Percentiles rank a stretch among this genome's conserved stretches.
Evolutionary conservation across 164 flowering plant species (phyloP).

Genomic region (Magnolia changhungtana): DNA sequence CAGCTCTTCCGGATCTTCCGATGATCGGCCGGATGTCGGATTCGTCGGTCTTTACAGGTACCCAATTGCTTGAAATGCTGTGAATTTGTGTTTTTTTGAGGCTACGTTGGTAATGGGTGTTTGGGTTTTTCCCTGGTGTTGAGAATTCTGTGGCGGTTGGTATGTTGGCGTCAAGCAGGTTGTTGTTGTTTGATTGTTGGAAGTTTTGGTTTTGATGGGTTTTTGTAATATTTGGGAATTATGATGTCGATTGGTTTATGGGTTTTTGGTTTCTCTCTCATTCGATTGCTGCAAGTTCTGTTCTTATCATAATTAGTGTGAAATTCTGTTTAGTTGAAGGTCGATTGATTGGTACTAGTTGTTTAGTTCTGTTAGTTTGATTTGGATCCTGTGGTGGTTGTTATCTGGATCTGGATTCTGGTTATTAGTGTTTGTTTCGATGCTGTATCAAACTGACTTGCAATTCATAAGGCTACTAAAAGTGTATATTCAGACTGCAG

Average conservation of each 20-base stretch:
- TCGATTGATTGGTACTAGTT: not conserved
- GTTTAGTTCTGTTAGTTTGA: too few relatives aligned
- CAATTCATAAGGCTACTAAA: too few relatives aligned
- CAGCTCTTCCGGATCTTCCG: conserved; percentile 88
- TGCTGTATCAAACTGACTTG: too few relatives aligned
- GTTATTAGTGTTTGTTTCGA: too few relatives aligned
- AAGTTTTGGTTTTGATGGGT: not conserved
- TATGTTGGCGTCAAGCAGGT: not conserved
- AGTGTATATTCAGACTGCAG: too few relatives aligned
- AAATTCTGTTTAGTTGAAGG: not conserved
- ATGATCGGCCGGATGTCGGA: conserved; percentile 41
- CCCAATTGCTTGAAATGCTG: not conserved
- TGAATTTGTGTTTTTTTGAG: not conserved
- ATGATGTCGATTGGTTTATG: not conserved
- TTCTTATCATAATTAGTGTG: not conserved
- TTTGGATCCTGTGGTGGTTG: not conserved
- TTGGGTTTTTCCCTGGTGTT: not conserved
- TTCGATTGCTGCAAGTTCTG: not conserved
- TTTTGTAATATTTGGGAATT: not conserved
- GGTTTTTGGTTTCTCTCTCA: not conserved
- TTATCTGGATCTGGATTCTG: not conserved
- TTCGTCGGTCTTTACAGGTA: conserved; percentile 29
- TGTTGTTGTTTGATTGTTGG: not conserved
- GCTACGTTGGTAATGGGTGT: not conserved
- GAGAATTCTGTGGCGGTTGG: not conserved